These are phyloP conservation scores for Oryza australiensis DNA, from an alignment of 176 grass and related monocot genomes.

Conservation along the genomic window DNA sequence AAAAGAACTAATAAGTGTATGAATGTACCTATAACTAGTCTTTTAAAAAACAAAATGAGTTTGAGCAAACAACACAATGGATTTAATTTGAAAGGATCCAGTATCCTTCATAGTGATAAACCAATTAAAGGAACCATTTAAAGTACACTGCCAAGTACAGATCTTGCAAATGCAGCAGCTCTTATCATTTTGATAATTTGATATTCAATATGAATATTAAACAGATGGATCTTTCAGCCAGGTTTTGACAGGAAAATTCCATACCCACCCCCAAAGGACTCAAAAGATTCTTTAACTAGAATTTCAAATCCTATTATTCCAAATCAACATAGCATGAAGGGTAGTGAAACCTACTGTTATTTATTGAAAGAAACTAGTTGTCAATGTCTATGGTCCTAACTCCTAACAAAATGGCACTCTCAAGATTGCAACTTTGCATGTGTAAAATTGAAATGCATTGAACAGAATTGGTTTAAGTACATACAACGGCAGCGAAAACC, in stretches of 20 bases:
- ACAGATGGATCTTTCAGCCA: background rate
- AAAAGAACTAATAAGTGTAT: background rate
- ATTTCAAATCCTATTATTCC: conserved; percentile 4
- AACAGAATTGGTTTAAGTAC: conserved; percentile 30
- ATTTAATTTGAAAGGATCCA: background rate
- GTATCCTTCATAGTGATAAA: background rate
- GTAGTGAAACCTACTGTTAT: background rate
- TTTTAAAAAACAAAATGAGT: conserved; percentile 10
- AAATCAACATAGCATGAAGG: conserved; percentile 9
- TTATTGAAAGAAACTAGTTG: background rate
- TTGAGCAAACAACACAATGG: conserved; percentile 13
- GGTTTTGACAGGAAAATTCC: background rate
- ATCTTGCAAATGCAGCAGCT: background rate
- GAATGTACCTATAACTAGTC: conserved; percentile 20
- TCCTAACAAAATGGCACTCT: background rate
- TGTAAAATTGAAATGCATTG: conserved; percentile 34
- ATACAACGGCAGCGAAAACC: conserved; percentile 86
- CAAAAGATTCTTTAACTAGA: conserved; percentile 14
- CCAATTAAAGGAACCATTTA: background rate
- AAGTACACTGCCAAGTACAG: background rate
- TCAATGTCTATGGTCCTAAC: background rate
- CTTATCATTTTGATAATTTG: background rate
- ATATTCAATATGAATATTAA: conserved; percentile 8
- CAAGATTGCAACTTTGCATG: background rate
- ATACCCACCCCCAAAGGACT: background rate